Conservation (phyloP, 306 rosid species). For the Quercus glauca region DNA sequence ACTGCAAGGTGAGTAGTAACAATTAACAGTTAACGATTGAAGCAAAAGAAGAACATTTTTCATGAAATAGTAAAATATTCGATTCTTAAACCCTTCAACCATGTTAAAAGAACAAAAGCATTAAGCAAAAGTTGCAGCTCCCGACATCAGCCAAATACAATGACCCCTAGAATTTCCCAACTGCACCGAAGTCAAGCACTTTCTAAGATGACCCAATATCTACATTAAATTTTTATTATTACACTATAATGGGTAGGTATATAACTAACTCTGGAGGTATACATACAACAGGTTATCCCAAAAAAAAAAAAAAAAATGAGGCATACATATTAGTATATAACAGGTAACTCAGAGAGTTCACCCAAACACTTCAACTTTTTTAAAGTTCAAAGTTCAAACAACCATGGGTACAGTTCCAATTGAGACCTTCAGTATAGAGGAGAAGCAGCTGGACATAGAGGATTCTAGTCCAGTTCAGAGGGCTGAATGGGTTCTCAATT, state of each 20-base stretch:
- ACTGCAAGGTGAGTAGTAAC: background rate
- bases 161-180: background rate
- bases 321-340: background rate
- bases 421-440: conserved; percentile 27
- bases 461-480: conserved; percentile 29
- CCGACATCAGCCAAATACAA: conserved; percentile 23
- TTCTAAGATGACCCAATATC: background rate
- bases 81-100: too few species aligned
- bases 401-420: conserved; percentile 32
- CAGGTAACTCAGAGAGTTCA: conserved; percentile 18
- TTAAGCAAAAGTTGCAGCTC: conserved; percentile 24
- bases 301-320: background rate
- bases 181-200: background rate
- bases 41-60: too few species aligned
- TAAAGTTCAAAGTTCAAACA: background rate
- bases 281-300: too few species aligned
- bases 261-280: conserved; percentile 2
- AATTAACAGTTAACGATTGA: too few species aligned
- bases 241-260: background rate
- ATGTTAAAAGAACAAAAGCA: too few species aligned
- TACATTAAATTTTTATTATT: background rate
- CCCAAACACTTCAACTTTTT: conserved; percentile 44
- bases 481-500: conserved; percentile 48
- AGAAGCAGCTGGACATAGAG: conserved; percentile 28
- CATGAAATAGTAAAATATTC: too few species aligned